Percentiles rank a stretch among this genome's conserved stretches.
Evolutionary conservation across 139 green algal species (phyloP).

Genomic region (Choricystis sp.): DNA sequence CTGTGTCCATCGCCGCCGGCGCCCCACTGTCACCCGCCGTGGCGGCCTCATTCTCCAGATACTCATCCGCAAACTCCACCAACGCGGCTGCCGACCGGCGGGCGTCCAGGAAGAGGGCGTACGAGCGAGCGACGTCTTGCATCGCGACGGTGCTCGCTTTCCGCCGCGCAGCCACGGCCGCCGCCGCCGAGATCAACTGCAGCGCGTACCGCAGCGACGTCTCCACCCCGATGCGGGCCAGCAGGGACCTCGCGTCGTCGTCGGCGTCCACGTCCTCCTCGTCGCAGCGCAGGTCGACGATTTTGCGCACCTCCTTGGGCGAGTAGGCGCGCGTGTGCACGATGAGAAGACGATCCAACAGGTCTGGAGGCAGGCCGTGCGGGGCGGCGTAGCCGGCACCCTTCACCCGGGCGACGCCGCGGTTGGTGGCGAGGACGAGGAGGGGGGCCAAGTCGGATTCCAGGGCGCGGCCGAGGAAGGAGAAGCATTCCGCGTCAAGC

Average conservation of each 20-base stretch:
- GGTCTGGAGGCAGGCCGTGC: constrained; percentile 95
- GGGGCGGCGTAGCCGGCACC: constrained; percentile 86
- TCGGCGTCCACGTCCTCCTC: constrained; percentile 60
- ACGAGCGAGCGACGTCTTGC: constrained; percentile 84
- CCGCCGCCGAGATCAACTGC: constrained; percentile 83
- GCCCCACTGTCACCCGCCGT: background rate
- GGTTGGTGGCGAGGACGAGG: constrained; percentile 95
- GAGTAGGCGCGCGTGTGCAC: constrained; percentile 86
- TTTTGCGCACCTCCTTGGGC: constrained; percentile 82
- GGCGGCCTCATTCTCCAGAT: constrained; percentile 36
- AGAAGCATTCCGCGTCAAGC: constrained; percentile 99
- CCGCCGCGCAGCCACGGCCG: constrained; percentile 61
- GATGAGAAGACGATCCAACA: constrained; percentile 97
- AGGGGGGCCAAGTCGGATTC: constrained; percentile 96
- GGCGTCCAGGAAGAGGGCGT: constrained; percentile 94
- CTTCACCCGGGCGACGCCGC: constrained; percentile 90
- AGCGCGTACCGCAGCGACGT: constrained; percentile 93
- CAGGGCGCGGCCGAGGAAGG: constrained; percentile 91
- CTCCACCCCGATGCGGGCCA: constrained; percentile 91
- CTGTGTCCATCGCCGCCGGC: background rate
- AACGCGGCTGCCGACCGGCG: constrained; percentile 57
- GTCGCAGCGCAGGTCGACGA: constrained; percentile 74
- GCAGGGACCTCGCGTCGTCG: constrained; percentile 82
- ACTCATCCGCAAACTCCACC: constrained; percentile 43
- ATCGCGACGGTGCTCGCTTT: constrained; percentile 78